Percentiles rank a stretch among this genome's conserved stretches.
phyloP scores from a whole-genome alignment of 192 early-diverging fungal genomes.

The Backusella morwellensis region DNA sequence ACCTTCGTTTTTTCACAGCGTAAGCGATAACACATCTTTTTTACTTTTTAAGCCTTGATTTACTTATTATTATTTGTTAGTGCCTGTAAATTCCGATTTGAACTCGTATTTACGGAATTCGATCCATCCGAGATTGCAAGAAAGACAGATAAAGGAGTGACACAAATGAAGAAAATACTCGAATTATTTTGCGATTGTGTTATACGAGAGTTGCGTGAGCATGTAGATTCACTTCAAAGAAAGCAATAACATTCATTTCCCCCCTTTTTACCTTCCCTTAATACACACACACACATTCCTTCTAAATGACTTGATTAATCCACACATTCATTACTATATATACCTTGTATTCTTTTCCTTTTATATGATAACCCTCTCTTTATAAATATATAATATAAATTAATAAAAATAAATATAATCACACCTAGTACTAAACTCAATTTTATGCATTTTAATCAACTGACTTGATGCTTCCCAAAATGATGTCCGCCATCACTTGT shows the following conservation, averaged over 20 bases:
- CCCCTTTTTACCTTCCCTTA: neutral
- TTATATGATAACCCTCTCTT: neutral
- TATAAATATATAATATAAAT: neutral
- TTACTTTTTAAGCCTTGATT: too few species aligned
- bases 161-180: constrained; percentile 26
- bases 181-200: constrained; percentile 26
- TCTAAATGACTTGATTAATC: neutral
- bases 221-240: constrained; percentile 12
- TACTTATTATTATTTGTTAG: constrained; percentile 18
- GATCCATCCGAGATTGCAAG: constrained; percentile 51
- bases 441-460: neutral
- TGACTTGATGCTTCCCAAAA: neutral
- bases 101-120: constrained; percentile 44
- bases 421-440: neutral
- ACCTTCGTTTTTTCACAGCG: constrained; percentile 57
- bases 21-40: constrained; percentile 25
- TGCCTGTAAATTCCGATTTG: constrained; percentile 58
- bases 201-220: constrained; percentile 19
- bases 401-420: neutral
- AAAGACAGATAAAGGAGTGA: constrained; percentile 39
- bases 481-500: neutral
- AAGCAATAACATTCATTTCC: neutral
- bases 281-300: neutral
- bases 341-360: neutral
- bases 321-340: neutral